These are phyloP conservation scores for Arthrinium puccinioides DNA, from an alignment of 2,329 filamentous ascomycete genomes.

Conservation along the genomic window DNA sequence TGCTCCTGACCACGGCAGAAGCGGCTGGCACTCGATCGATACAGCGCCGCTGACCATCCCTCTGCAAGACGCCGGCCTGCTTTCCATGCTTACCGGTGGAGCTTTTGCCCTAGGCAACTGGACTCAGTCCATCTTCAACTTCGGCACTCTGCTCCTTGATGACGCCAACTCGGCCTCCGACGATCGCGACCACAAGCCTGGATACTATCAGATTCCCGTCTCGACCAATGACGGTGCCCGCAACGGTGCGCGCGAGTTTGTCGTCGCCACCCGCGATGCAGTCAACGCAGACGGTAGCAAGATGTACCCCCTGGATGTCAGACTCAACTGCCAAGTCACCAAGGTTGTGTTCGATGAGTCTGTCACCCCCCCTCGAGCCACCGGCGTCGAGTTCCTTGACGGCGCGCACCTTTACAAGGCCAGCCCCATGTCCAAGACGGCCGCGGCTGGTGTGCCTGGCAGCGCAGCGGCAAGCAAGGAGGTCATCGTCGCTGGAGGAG, in stretches of 20 bases:
- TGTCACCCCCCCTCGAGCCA: conserved; percentile 30
- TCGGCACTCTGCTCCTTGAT: conserved; percentile 34
- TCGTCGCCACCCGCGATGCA: conserved; percentile 41
- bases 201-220: conserved; percentile 52
- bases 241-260: conserved; percentile 47
- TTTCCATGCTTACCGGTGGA: conserved; percentile 43
- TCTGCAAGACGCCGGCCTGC: conserved; percentile 42
- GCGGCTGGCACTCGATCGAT: conserved; percentile 49
- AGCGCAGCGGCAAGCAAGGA: conserved; percentile 34
- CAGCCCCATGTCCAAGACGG: conserved; percentile 23
- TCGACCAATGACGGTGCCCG: conserved; percentile 43
- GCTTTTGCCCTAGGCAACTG: conserved; percentile 42
- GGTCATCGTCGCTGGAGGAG: conserved; percentile 42
- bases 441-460: conserved; percentile 19
- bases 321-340: conserved; percentile 37
- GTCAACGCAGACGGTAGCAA: conserved; percentile 40
- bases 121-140: conserved; percentile 21
- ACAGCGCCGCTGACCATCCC: conserved; percentile 43
- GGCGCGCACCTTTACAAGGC: conserved; percentile 39
- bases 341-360: conserved; percentile 35
- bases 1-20: conserved; percentile 50
- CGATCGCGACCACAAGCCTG: conserved; percentile 35
- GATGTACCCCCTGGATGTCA: conserved; percentile 49
- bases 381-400: conserved; percentile 41
- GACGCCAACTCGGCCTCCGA: conserved; percentile 43